Base-by-base conservation (phyloP, 1,139 yeast genomes). In the Hyphopichia khmerensis region DNA sequence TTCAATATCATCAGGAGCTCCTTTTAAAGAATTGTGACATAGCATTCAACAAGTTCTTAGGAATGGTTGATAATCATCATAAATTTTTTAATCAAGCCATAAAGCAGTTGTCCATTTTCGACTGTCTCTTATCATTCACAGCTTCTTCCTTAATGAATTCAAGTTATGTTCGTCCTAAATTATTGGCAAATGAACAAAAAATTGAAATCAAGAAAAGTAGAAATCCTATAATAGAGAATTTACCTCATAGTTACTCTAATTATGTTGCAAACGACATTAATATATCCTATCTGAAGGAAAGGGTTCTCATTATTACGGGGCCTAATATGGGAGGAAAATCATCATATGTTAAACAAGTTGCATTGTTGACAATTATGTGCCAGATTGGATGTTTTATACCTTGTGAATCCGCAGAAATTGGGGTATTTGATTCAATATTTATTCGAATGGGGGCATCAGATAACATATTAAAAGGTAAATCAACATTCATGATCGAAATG, bases 301-400 rank as follows among this genome's bases (percentile, higher is more conserved):
- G 87, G 32, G 77, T 82, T 1, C 64, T 86, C 48, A 73, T 88
- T 9, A 75, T 87, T 23, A 83, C 90, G 0, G 88, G 88, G 0
- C 87, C 90, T 0, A 84, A 84, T 48, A 84, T 84, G 90, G 90
- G 90, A 6, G 90, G 90, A 2, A 84, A 84, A 53, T 80, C 86
- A n/a, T 79, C 86, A 0, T 80, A 79, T 53, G 85, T 82, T 23
- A 72, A 84, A 35, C 86, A 82, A 47, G 69, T 80, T 10, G 89
- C 88, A 0, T 59, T 84, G 16, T 64, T 76, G 11, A 77, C 75
- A 3, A 76, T 84, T 9, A 67, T 77, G 75, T 62, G 77, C 3
- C 82, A 77, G 49, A 64, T 76, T 3, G 82, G 82, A 1, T 71
- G 80, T 44, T 76, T 60, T 48, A 40, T 57, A 34, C 74, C 66